Base-by-base conservation (phyloP, 2,329 filamentous ascomycete genomes). In the Ceratocystis albifundus region DNA sequence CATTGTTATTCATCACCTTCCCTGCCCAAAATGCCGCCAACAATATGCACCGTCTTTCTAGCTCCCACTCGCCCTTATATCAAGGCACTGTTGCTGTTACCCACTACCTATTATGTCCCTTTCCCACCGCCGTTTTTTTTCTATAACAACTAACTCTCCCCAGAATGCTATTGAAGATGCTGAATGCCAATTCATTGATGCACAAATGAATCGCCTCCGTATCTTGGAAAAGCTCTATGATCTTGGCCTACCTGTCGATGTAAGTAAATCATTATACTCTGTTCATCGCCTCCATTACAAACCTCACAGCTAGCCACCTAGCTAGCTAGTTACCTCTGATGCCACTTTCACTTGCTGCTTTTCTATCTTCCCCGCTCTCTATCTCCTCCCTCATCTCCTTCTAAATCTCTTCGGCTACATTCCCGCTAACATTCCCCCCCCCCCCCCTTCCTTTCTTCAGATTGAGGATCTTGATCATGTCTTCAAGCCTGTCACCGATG, bases 201-300 rank as follows among this genome's bases (percentile, higher is more conserved):
- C 77, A 45, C 76, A 80, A 69, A 75, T 80, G 64, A 75, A 76
- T 57, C 76, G 78, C 65, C 72, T 79, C 57, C 78, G 80, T 66
- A 75, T 78, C 41, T 74, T 83, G 12, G 74, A 77, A 66, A 72
- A 76, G 15, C 73, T 82, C 53, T 73, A 76, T 50, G 73, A 77
- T 64, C 77, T 76, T 65, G 72, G 74, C 15, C 74, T 82, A 17
- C 79, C 80, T 0, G 72, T 78, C 17, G 79, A 82, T 72, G 80
- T 82, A 73, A 78, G 80, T 76, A 66, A 36, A 4, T 10, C 17
- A 41, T 4, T 41, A 41, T 4, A 41, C 36, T 41, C 3, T 41
- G 4, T 41, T 41, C 4, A 41, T 41, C 12, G 36, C 36, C 36
- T 41, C 15, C 36, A 12, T 4, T 41, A 12, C 36, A 12, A 10